Evolutionary conservation across 306 rosid species (phyloP), one percentile per base, ranked within the genome.

Genomic region (Lathyrus oleraceus): DNA sequence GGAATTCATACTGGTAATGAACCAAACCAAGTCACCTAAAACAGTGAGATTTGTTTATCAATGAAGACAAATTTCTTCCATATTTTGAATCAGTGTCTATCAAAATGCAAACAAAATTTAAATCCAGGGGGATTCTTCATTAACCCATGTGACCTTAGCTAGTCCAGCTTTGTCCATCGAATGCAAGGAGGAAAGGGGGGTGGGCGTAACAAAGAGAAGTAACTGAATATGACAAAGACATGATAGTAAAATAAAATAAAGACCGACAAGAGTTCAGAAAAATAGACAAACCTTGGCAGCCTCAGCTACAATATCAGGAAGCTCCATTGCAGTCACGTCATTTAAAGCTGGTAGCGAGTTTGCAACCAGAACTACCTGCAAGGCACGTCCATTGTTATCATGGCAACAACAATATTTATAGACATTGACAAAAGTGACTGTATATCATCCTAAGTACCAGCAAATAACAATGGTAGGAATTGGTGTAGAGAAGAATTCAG

Each of bases 341-440:
- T 95, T 95, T 70, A 95, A 78, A 58, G 99, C 99, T 35, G 99
- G 97, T 44, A 89, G 96, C 12, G 97, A 91, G 83, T 95, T 95
- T 52, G 92, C 97, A 68, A 95, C 96, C 77, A 95, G 86, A 79
- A 91, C 99, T 74, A 95, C 99, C 97, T 95, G 86, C 69, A 69
- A 72, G 71, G 63, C 53, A 61, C 10, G 43, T 20, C 54, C 39
- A 36, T 66, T 15, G 23, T 48, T 36, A 59, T 64, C 70, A 14
- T 65, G 40, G 35, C 21, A 59, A 40, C 49, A 25, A 13, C 63
- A 73, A 53, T 44, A 71, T 48, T 67, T 48, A 59, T 38, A 44
- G 12, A 45, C 38, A 71, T 67, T 69, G 61, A 23, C 11, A 28
- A 67, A 69, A 48, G 11, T 27, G 21, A 48, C 16, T 49, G n/a